phyloP scores from a whole-genome alignment of 805 yeast genomes.

The Saccharomycopsis capsularis region DNA sequence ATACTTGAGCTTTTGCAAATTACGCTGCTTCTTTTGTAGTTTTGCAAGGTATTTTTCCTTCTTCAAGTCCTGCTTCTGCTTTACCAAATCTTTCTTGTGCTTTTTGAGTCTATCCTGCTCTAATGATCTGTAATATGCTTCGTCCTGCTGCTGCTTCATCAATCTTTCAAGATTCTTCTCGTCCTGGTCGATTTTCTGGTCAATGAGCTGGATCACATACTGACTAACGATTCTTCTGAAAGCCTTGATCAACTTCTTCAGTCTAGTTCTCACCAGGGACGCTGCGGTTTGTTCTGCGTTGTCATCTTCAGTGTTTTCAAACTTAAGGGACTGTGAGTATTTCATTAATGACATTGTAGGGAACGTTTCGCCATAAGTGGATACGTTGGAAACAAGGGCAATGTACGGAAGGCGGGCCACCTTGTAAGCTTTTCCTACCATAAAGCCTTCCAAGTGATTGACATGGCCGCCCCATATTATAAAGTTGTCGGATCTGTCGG shows the following conservation, averaged over 20 bases:
- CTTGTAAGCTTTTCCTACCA: conserved; percentile 50
- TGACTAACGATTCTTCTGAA: conserved; percentile 40
- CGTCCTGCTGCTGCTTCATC: conserved; percentile 57
- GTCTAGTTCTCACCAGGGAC: background rate
- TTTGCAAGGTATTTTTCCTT: conserved; percentile 15
- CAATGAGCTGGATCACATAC: conserved; percentile 53
- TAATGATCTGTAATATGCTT: conserved; percentile 57
- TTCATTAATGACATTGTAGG: conserved; percentile 43
- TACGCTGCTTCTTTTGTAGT: conserved; percentile 18
- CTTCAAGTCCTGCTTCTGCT: conserved; percentile 10
- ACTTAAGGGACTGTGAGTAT: conserved; percentile 34
- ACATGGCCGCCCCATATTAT: conserved; percentile 60
- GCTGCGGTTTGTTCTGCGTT: too few species aligned
- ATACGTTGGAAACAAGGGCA: conserved; percentile 47
- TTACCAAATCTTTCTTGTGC: conserved; percentile 24
- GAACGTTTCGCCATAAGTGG: conserved; percentile 33
- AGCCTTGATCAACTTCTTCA: conserved; percentile 30
- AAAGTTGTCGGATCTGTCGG: conserved; percentile 33
- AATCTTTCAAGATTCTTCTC: conserved; percentile 53
- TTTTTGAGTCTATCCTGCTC: conserved; percentile 49
- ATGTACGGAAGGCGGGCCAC: conserved; percentile 51
- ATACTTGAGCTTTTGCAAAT: conserved; percentile 15
- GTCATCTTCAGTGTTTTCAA: conserved; percentile 22
- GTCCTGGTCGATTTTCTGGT: conserved; percentile 53
- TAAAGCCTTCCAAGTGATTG: conserved; percentile 57